Conservation (phyloP, 1,284 basidiomycete genomes). For the Thecaphora thlaspeos region DNA sequence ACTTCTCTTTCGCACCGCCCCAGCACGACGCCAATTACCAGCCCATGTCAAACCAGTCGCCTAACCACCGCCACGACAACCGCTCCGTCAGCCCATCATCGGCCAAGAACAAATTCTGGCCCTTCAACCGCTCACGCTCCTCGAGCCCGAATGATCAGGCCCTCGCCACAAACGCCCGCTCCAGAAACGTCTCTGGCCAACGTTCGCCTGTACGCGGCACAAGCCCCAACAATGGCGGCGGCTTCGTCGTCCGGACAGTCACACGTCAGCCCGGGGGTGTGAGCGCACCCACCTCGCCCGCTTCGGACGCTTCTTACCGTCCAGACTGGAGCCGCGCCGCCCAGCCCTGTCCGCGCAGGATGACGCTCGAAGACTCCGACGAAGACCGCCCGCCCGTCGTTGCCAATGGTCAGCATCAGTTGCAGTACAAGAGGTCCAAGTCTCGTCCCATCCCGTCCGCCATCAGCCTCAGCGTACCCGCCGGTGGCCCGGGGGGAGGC, state of each 20-base stretch:
- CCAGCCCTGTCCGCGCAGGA: conserved; percentile 9
- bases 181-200: conserved; percentile 14
- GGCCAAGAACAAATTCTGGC: conserved; percentile 20
- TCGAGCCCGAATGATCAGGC: conserved; percentile 25
- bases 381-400: conserved; percentile 8
- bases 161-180: conserved; percentile 11
- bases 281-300: conserved; percentile 18
- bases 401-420: conserved; percentile 4
- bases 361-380: conserved; percentile 28
- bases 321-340: not conserved
- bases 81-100: conserved; percentile 14
- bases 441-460: conserved; percentile 25
- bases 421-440: conserved; percentile 28
- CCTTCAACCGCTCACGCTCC: conserved; percentile 39
- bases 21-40: not conserved
- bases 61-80: conserved; percentile 1
- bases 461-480: conserved; percentile 37
- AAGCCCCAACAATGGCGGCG: conserved; percentile 8
- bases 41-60: not conserved
- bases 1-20: conserved; percentile 1
- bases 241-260: conserved; percentile 48
- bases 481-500: conserved; percentile 49
- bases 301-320: not conserved
- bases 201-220: too few relatives aligned
- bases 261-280: conserved; percentile 45